Base-by-base conservation (phyloP, 2,329 filamentous ascomycete genomes). In the Dichotomopilus funicola region DNA sequence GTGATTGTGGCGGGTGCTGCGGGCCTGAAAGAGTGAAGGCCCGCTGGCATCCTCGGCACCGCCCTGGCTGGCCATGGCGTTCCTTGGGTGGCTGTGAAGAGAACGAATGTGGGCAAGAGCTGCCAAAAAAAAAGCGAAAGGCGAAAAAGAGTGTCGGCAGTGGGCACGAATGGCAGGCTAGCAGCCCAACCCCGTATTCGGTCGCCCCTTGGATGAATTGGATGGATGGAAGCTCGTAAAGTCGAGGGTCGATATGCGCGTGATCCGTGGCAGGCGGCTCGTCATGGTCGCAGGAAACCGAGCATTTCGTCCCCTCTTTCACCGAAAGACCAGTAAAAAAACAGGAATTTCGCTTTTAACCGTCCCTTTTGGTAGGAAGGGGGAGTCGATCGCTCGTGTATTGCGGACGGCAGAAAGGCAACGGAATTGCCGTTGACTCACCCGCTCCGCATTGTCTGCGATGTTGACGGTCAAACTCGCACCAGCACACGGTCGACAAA, bases 21-120 rank as follows among this genome's bases (percentile, higher is more conserved):
- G 73, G 70, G 72, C 68, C 74, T 76, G 74, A 74, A 72, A 64
- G 70, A 77, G 73, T 75, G 74, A 75, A 74, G 74, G 70, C 72
- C 72, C 73, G 68, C 68, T 70, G 62, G 65, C 67, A 66, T 49
- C 73, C 67, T 68, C 70, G 62, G 65, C 67, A 66, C 47, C 56
- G 50, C 42, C 50, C 45, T 71, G 68, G 68, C 73, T 71, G 67
- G 71, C 73, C 74, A 77, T 77, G 61, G 70, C 70, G 71, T 6
- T 33, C 35, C 64, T 50, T 55, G 56, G 68, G 72, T 71, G 63
- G 61, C 62, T 59, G 54, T 47, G 47, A 9, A 27, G 40, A 46
- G 33, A 55, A 55, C 56, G 56, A 58, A 54, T 54, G 56, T 54
- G 56, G 56, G 44, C 52, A 58, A 52, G 48, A 54, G 49, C 44